Conservation (phyloP, 306 rosid genomes). For the Benincasa hispida region DNA sequence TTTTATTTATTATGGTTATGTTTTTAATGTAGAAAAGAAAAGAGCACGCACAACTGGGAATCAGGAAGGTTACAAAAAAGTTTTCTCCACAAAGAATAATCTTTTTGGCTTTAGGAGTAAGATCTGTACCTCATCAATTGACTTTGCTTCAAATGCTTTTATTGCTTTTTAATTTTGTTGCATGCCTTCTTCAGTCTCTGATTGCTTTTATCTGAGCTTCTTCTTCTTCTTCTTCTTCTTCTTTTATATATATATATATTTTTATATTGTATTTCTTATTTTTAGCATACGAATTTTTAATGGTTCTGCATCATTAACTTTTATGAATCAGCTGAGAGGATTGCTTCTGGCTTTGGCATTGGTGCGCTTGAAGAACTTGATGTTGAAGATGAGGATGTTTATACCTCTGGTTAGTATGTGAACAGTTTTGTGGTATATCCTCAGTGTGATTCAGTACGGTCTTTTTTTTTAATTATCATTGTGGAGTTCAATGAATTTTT, state of each 20-base stretch:
- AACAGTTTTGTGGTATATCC: neutral
- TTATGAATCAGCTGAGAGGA: constrained; percentile 69
- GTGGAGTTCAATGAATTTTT: constrained; percentile 2
- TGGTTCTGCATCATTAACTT: constrained; percentile 14
- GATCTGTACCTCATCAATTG: constrained; percentile 23
- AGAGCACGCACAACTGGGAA: constrained; percentile 45
- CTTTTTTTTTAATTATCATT: neutral
- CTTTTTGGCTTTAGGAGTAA: constrained; percentile 81
- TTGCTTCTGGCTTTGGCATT: constrained; percentile 96
- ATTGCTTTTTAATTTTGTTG: neutral
- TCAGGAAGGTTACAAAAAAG: constrained; percentile 32
- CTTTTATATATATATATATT: too few species aligned
- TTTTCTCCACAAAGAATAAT: constrained; percentile 32
- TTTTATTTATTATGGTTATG: neutral
- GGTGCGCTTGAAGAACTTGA: constrained; percentile 97
- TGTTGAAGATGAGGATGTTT: constrained; percentile 92
- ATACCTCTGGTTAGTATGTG: constrained; percentile 49
- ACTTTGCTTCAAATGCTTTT: constrained; percentile 8
- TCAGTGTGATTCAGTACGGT: constrained; percentile 1
- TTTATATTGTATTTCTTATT: neutral
- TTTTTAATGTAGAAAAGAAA: constrained; percentile 48
- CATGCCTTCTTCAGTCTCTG: neutral
- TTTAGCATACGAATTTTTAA: constrained; percentile 12
- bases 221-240: neutral
- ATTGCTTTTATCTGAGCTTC: constrained; percentile 10